These are phyloP conservation scores for Glycine tomentella DNA, from an alignment of 306 rosid species.

Conservation along the genomic window DNA sequence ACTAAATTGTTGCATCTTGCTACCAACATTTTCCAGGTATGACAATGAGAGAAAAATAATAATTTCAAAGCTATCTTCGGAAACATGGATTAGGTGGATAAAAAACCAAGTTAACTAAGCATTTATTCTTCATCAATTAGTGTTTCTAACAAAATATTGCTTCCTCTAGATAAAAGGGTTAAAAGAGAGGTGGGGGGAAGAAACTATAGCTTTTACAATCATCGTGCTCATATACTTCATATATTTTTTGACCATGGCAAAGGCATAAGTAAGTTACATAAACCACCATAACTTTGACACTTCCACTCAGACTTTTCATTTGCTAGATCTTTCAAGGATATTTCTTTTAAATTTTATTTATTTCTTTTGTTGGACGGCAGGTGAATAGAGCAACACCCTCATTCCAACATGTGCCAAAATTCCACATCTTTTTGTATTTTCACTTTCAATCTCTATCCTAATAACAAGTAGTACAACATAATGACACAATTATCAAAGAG, in stretches of 20 bases:
- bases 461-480: background rate
- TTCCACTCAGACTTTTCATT: background rate
- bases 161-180: background rate
- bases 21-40: background rate
- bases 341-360: too few species aligned
- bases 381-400: background rate
- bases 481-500: conserved; percentile 9
- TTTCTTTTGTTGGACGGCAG: conserved; percentile 11
- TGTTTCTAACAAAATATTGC: background rate
- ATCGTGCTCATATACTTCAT: background rate
- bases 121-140: background rate
- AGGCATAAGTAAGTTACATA: background rate
- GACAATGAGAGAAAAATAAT: background rate
- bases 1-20: conserved; percentile 11
- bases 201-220: background rate
- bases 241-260: background rate
- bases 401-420: conserved; percentile 3
- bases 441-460: background rate
- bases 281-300: background rate
- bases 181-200: background rate
- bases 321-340: background rate
- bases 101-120: background rate
- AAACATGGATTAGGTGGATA: background rate
- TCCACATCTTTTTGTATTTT: background rate
- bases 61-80: background rate